Conservation (phyloP, 2,329 filamentous ascomycete genomes). For the Magnaporthales sp. region DNA sequence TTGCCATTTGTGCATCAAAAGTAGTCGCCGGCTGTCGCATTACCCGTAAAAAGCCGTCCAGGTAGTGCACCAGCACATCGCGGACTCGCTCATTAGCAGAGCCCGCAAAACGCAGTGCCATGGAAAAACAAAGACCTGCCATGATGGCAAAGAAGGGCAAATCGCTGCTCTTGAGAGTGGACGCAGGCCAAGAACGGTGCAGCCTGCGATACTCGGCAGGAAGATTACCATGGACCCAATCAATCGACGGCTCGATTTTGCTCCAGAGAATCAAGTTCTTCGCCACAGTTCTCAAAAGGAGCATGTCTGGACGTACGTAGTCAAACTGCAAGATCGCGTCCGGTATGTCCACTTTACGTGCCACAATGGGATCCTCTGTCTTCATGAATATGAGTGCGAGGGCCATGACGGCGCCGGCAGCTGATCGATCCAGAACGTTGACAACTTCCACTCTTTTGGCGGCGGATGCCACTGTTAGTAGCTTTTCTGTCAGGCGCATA, state of each 20-base stretch:
- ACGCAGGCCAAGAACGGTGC: constrained; percentile 1
- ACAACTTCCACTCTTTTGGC: constrained; percentile 88
- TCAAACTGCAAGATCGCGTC: constrained; percentile 88
- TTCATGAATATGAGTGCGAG: constrained; percentile 95
- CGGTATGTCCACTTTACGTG: constrained; percentile 86
- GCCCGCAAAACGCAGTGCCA: constrained; percentile 67
- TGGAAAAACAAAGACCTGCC: constrained; percentile 76
- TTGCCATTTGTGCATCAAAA: constrained; percentile 79
- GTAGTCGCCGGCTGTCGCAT: constrained; percentile 47
- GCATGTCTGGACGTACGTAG: constrained; percentile 87
- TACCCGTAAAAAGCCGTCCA: constrained; percentile 80
- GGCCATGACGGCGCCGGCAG: constrained; percentile 86
- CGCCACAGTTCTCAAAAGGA: constrained; percentile 81
- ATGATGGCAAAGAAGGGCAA: constrained; percentile 90
- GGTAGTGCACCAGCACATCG: constrained; percentile 73
- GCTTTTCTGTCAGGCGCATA: constrained; percentile 83
- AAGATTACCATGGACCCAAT: constrained; percentile 70
- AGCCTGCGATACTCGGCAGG: constrained; percentile 57
- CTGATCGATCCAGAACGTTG: constrained; percentile 86
- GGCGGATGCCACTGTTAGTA: constrained; percentile 77
- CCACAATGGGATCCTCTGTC: constrained; percentile 78
- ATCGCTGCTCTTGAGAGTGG: constrained; percentile 64
- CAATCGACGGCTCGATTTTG: constrained; percentile 60
- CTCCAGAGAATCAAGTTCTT: constrained; percentile 93
- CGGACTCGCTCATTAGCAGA: constrained; percentile 63